Evolutionary conservation across 257 asterid species (phyloP), one percentile per base, ranked within the genome.

Genomic region (Petunia secreta): DNA sequence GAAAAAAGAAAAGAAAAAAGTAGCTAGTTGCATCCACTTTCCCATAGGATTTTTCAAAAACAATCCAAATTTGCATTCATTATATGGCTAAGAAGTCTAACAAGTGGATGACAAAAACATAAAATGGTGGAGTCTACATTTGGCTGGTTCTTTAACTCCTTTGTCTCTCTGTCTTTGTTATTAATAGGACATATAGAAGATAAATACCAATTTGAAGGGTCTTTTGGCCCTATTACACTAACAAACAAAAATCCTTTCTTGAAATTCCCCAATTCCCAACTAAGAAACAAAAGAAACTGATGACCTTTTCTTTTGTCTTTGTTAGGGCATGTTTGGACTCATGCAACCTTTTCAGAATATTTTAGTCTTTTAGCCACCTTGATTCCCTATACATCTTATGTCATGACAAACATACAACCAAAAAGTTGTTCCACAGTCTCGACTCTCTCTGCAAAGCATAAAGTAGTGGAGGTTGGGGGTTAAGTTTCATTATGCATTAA

Each of bases 311-410:
- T 87, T 85, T 90, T 92, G 96, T 81, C 87, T 86, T 90, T 90
- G 97, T 89, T 90, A 89, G 88, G 93, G 88, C 89, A 69, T 89
- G 93, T 85, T 91, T 89, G 97, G 96, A 89, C n/a, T 52, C 40
- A 83, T 63, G 87, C 83, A 63, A 71, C 15, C 6, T 63, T 86
- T 73, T 84, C 71, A 76, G 94, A 94, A 91, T 90, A 89, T 89
- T 86, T 52, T 58, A 52, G 52, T 77, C 75, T 86, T 85, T 89
- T 85, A 75, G 89, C 87, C 89, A 79, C 87, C 74, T 75, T 85
- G 93, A 91, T 91, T 93, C 96, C 88, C 87, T 59, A 82, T 90
- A 92, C 97, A 89, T 82, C 90, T 83, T 73, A 85, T 71, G 89
- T 87, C 91, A 83, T 82, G 98, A 89, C 98, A 89, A 87, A 87